Conservation (phyloP, 2,329 filamentous ascomycete species). For the Xylariaceae sp. region DNA sequence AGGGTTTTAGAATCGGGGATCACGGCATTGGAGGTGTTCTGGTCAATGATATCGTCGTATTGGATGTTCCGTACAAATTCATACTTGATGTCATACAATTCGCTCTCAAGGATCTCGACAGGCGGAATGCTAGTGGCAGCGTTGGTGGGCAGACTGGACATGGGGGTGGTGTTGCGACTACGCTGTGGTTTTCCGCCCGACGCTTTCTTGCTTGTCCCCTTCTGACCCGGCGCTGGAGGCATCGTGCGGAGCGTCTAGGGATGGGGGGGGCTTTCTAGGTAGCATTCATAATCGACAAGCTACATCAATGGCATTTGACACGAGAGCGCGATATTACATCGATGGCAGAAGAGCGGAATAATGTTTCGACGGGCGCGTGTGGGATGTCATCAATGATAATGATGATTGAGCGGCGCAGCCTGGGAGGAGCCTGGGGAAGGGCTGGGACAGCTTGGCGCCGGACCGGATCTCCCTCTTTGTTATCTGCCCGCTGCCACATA, state of each 20-base stretch:
- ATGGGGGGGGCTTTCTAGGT: neutral
- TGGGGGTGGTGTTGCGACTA: slow-evolving; percentile 75
- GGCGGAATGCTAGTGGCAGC: slow-evolving; percentile 40
- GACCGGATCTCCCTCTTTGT: neutral
- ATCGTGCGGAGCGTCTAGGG: slow-evolving; percentile 36
- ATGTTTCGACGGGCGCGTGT: neutral
- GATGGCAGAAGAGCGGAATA: neutral
- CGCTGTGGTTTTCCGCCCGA: slow-evolving; percentile 59
- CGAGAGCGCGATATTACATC: neutral
- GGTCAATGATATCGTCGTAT: slow-evolving; percentile 67
- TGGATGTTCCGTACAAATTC: slow-evolving; percentile 56
- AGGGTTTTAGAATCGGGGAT: slow-evolving; percentile 62
- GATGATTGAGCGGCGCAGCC: neutral
- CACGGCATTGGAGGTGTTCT: slow-evolving; percentile 50
- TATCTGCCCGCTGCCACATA: neutral
- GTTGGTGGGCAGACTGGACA: slow-evolving; percentile 43
- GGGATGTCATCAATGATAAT: neutral
- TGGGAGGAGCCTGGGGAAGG: neutral
- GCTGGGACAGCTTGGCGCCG: neutral
- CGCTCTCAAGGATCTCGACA: slow-evolving; percentile 53
- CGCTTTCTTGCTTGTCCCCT: slow-evolving; percentile 63
- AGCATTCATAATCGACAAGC: neutral
- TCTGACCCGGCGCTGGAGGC: slow-evolving; percentile 56
- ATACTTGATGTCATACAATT: slow-evolving; percentile 63
- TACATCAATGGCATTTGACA: neutral